Base-by-base conservation (phyloP, 1,139 yeast species). In the Saccharomyces hybrid region DNA sequence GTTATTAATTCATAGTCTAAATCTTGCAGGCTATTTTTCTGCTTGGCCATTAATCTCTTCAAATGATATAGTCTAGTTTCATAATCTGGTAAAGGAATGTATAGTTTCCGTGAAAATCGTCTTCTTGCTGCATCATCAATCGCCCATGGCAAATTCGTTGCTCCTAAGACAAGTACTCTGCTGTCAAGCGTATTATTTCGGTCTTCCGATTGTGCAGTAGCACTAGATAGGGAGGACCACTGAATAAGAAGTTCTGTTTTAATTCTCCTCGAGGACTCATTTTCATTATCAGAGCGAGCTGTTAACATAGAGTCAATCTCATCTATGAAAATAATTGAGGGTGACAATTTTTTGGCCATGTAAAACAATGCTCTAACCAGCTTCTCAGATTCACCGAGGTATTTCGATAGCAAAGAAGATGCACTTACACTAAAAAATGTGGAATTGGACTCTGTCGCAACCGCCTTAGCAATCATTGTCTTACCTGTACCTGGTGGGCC, bases 101-200 rank as follows among this genome's bases (percentile, higher is more conserved):
- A 81, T 52, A 81, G 79, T 55, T 86, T 71, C 61, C 82, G 75
- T 3, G 81, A 81, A 64, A 83, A 83, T 57, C 87, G 71, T 66
- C 86, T 74, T 62, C 86, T 71, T 3, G 86, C 85, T 1, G 86
- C 86, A 59, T 82, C 86, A 67, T 82, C 87, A 57, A 83, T 82
- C 13, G 81, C 76, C 88, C 88, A 83, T 0, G 88, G 88, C 53
- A 82, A 66, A 62, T 82, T 82, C 2, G 87, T 82, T 1, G 87
- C 86, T 2, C 85, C 86, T 34, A 82, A 65, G 7, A 83, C 82
- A 29, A 82, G 71, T 0, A 82, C 86, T 52, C 84, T 71, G 52
- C 72, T 73, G 50, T 63, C 68, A 25, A 56, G 48, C 14, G 31
- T 28, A 9, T 47, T 47, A 2, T 54, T 59, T 9, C 55, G 55